Conservation (phyloP, 371 early-diverging fungal genomes). For the Mortierella sp. region DNA sequence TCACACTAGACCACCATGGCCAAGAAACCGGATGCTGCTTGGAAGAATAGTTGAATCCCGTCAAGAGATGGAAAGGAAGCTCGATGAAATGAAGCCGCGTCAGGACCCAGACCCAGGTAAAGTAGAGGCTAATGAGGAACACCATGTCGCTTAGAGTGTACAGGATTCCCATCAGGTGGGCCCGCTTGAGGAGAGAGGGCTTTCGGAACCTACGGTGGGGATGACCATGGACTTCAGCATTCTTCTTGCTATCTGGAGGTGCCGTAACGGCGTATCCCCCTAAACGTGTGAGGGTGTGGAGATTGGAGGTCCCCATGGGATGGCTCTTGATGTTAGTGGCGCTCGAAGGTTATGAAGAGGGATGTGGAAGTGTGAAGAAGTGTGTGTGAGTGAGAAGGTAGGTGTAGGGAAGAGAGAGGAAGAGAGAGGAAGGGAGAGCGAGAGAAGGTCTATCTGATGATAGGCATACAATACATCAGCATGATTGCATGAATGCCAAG, state of each 20-base stretch:
- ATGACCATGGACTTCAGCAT: too few species aligned
- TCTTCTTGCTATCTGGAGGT: too few species aligned
- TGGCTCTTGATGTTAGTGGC: too few species aligned
- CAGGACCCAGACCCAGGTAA: slow-evolving; percentile 17
- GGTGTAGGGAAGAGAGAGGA: neutral
- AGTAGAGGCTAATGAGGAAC: slow-evolving; percentile 21
- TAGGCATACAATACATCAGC: too few species aligned
- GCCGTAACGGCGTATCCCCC: neutral
- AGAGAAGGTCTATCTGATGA: slow-evolving; percentile 1
- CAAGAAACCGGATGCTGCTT: slow-evolving; percentile 27
- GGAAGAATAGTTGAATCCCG: slow-evolving; percentile 26
- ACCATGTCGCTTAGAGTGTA: slow-evolving; percentile 15
- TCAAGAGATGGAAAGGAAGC: slow-evolving; percentile 32
- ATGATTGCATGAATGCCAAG: too few species aligned
- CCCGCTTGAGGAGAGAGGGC: slow-evolving; percentile 24
- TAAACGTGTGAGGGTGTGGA: slow-evolving; percentile 2
- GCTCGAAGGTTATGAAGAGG: too few species aligned
- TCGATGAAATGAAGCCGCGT: slow-evolving; percentile 37
- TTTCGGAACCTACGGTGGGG: neutral
- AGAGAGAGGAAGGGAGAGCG: slow-evolving; percentile 1
- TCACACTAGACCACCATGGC: slow-evolving; percentile 23
- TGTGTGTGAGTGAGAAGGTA: neutral
- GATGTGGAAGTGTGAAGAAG: too few species aligned
- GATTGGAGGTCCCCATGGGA: slow-evolving; percentile 4
- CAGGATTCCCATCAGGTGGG: slow-evolving; percentile 26